Base-by-base conservation (phyloP, 169 alveolate species). In the Condylostoma magnum region DNA sequence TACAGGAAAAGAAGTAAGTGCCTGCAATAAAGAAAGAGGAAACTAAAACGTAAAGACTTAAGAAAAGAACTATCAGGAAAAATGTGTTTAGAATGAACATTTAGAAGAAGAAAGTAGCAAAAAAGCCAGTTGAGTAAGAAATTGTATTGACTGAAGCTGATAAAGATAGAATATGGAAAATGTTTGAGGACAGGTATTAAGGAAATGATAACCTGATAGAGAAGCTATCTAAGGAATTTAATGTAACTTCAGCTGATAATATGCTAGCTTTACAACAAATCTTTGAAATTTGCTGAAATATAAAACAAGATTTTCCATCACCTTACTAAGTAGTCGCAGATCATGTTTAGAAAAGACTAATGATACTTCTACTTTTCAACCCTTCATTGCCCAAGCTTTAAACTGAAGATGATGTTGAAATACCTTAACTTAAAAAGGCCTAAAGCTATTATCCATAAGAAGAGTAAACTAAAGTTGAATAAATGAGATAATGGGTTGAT, bases 371-470 rank as follows among this genome's bases (percentile, higher is more conserved):
- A 12, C 20, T 6, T 60, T 51, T 51, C 20, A 20, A 37, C 12
- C 30, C 58, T 56, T n/a, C 57, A 15, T 10, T 43, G 28, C 53
- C 0, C 76, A 73, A 12, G 46, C 52, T 12, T 34, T 44, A 3
- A 69, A 34, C 34, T 33, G 79, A 57, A 30, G 84, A 58, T 4
- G 79, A 56, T 18, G 65, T 57, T 5, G 10, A 67, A 25, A 33
- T 47, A 22, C 69, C 85, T n/a, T 48, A 68, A 10, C 72, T 53
- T 51, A 31, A 18, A 57, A 34, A 47, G 73, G 52, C 60, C 46
- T 18, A 22, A 2, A 37, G 50, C 36, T 5, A 22, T 2, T 30
- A 57, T 6, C 10, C 77, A 12, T 20, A n/a, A n/a, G 76, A 60
- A 34, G 73, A 71, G 47, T 15, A 46, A 18, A 20, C 6, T 15